Evolutionary conservation across 2,329 filamentous ascomycete species (phyloP), one percentile per base, ranked within the genome.

Genomic region (Paraphaeosphaeria sporulosa): DNA sequence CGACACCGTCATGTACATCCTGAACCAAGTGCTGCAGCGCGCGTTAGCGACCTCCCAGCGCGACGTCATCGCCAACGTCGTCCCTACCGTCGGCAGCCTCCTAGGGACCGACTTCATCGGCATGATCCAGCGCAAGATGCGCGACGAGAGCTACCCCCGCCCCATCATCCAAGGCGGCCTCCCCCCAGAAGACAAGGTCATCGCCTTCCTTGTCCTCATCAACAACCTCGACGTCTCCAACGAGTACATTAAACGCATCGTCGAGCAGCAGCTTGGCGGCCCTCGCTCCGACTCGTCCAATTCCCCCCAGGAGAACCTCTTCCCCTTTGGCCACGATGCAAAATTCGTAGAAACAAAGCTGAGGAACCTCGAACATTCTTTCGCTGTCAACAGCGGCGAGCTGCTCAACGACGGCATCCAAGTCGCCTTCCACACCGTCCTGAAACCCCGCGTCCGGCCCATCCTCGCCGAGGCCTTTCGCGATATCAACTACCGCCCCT

Each of bases 1-100:
- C 9, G 95, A 99, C 81, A 95, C 97, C 80, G 93, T 98, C 72
- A 98, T 99, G 94, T 99, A 98, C 79, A 97, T 99, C 69, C 92
- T 97, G 74, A 96, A 96, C 74, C 90, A 94, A 53, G 91, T 98
- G 36, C 84, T 98, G 8, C 90, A 96, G 65, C 90, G 94, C 65
- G 91, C 93, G 0, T 83, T 98, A 23, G 90, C 92, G 0, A 98
- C 96, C 0, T 92, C 91, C 2, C 94, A 97, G 74, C 85, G 89
- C 66, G 85, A 89, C 19, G 89, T 97, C 3, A 86, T 96, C 23
- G 87, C 87, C 44, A 91, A 87, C 58, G 91, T 96, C 7, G 81
- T 97, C 27, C 90, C 93, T 2, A 90, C 89, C 0, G 83, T 98
- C 5, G 87, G 90, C 19, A 87, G 93, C 36, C 89, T 99, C 0